Base-by-base conservation (phyloP, 805 yeast genomes). In the Ogataea trehalophila region DNA sequence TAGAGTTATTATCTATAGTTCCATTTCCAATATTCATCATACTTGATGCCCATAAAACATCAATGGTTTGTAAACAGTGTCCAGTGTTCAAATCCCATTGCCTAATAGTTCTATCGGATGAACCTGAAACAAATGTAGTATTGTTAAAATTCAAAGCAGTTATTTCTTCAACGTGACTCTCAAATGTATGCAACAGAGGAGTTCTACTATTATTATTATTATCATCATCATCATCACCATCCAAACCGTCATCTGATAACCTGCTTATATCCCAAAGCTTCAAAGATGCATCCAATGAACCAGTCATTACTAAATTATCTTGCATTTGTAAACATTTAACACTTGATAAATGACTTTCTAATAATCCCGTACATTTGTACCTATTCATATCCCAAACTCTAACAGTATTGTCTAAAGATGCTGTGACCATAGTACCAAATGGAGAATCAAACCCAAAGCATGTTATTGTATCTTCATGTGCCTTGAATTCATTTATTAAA, bases 351-450 rank as follows among this genome's bases (percentile, higher is more conserved):
- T 85, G 92, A 17, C 90, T 90, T 45, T 71, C 76, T 42, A 85
- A 67, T 33, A 70, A 58, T 2, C 82, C 82, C 23, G 68, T 58
- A 42, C 77, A 74, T 48, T 70, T 71, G 11, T 79, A 75, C 29
- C 77, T 71, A 36, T 83, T 76, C 56, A 85, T 65, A 68, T 90
- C 95, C 96, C 96, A 90, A 5, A 90, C 85, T 53, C 84, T 75
- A 4, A 89, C 84, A 0, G 85, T 79, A 60, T 83, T 87, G 61
- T 89, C 96, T 55, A 80, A 67, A 13, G 89, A 79, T 0, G 96
- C 88, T 15, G 91, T 77, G 2, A 89, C 91, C 63, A 88, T 56
- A 1, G 81, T 80, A 2, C 90, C 91, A 64, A 82, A 85, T 14
- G 92, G 92, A 22, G 76, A 70, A 59, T 85, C 89, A 60, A 85